A percentile compares a stretch with the other conserved stretches of the same genome.
These are phyloP conservation scores for Cajanus cajan DNA, from an alignment of 306 rosid genomes.

Conservation along the genomic window DNA sequence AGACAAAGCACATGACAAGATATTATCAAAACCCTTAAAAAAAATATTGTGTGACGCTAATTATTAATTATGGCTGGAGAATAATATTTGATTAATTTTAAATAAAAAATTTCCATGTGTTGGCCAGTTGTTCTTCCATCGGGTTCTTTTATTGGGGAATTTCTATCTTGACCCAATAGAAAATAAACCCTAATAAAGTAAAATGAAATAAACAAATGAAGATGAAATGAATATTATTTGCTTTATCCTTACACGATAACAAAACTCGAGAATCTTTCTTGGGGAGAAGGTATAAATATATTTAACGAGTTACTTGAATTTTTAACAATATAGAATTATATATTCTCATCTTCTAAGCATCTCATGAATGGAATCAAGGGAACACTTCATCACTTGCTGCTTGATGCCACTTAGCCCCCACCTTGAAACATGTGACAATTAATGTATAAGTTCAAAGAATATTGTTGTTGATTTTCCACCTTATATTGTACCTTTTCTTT, in stretches of 20 bases:
- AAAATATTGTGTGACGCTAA: neutral
- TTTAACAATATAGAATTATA: conserved; percentile 13
- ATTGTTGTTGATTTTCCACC: conserved; percentile 24
- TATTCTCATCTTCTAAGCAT: conserved; percentile 48
- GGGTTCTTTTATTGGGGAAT: conserved; percentile 29
- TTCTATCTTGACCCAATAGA: conserved; percentile 28
- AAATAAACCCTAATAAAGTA: conserved; percentile 1
- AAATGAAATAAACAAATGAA: conserved; percentile 29
- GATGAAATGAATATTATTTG: conserved; percentile 33
- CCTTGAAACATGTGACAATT: conserved; percentile 35
- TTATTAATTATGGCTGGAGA: neutral
- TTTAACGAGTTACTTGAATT: conserved; percentile 30
- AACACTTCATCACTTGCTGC: conserved; percentile 45
- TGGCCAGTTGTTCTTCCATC: conserved; percentile 48
- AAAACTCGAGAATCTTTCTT: conserved; percentile 40
- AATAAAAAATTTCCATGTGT: conserved; percentile 41
- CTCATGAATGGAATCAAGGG: conserved; percentile 62
- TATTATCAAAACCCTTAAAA: neutral
- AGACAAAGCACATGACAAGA: conserved; percentile 29
- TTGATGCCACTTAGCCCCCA: conserved; percentile 28
- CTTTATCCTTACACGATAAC: conserved; percentile 43
- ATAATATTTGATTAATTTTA: conserved; percentile 28
- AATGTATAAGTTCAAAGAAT: conserved; percentile 20
- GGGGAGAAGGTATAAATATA: conserved; percentile 22
- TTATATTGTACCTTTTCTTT: neutral